Conservation (phyloP, 306 rosid species). For the Pterocarpus macrocarpus region DNA sequence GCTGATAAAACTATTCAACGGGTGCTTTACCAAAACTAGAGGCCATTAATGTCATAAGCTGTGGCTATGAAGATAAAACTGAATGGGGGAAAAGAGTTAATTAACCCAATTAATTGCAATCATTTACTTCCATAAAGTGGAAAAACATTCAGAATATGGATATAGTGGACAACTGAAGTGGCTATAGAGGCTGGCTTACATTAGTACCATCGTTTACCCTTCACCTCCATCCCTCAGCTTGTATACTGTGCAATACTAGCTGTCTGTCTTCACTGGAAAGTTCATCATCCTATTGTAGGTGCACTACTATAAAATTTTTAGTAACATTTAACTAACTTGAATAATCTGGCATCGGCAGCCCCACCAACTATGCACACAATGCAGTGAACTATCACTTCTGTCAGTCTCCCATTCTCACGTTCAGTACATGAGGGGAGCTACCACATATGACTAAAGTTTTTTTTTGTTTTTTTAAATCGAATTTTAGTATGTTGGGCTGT, state of each 20-base stretch:
- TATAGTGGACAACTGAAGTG: slow-evolving; percentile 86
- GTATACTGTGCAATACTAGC: slow-evolving; percentile 90
- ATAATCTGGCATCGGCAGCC: slow-evolving; percentile 8
- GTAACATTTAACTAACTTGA: slow-evolving; percentile 28
- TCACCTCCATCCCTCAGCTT: slow-evolving; percentile 87
- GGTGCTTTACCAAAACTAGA: slow-evolving; percentile 35
- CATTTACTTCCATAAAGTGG: too few species aligned
- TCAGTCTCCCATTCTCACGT: too few species aligned
- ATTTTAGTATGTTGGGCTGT: too few species aligned
- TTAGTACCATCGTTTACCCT: slow-evolving; percentile 81
- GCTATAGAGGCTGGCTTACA: slow-evolving; percentile 88
- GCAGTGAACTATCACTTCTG: not conserved
- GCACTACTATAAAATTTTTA: not conserved
- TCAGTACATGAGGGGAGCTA: too few species aligned
- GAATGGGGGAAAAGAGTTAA: slow-evolving; percentile 98
- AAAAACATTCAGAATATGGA: slow-evolving; percentile 44
- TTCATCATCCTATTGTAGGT: slow-evolving; percentile 94
- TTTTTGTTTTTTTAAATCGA: too few species aligned
- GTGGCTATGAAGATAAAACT: slow-evolving; percentile 96
- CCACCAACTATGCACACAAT: not conserved
- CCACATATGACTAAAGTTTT: too few species aligned
- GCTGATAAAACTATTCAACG: too few species aligned
- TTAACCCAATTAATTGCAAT: not conserved
- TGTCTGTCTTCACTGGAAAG: slow-evolving; percentile 92
- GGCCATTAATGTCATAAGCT: slow-evolving; percentile 92